These are phyloP conservation scores for Orbilia oligospora DNA, from an alignment of 2,329 filamentous ascomycete genomes.

Conservation along the genomic window DNA sequence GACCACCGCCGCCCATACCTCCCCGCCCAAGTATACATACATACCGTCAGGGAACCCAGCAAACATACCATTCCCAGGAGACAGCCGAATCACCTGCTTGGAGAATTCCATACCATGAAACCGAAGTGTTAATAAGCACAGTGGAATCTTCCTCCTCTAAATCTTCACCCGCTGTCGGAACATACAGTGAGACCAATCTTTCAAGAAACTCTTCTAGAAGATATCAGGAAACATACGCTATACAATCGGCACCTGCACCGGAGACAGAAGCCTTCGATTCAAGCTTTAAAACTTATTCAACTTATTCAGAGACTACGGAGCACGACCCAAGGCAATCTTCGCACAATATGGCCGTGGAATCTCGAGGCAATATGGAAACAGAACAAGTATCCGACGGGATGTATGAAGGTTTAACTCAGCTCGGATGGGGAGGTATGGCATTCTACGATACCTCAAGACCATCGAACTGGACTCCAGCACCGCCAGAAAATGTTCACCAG, in stretches of 20 bases:
- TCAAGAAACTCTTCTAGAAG: conserved; percentile 36
- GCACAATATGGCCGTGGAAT: conserved; percentile 39
- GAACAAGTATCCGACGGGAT: conserved; percentile 41
- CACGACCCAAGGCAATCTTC: conserved; percentile 26
- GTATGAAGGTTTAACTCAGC: conserved; percentile 28
- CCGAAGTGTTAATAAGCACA: conserved; percentile 56
- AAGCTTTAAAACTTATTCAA: conserved; percentile 10
- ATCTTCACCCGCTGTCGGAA: conserved; percentile 4
- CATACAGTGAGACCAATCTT: conserved; percentile 44
- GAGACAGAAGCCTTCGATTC: conserved; percentile 47
- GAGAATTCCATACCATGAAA: conserved; percentile 58
- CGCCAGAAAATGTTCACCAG: conserved; percentile 31
- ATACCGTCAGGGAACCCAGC: conserved; percentile 48
- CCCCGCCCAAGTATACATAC: conserved; percentile 46
- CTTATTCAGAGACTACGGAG: conserved; percentile 38
- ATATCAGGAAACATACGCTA: conserved; percentile 42
- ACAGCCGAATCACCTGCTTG: conserved; percentile 45
- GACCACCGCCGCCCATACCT: conserved; percentile 44
- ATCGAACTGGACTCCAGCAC: conserved; percentile 40
- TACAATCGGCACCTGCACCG: conserved; percentile 27
- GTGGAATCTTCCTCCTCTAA: conserved; percentile 25
- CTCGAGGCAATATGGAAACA: not conserved
- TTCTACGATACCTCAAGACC: conserved; percentile 56
- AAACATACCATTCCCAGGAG: conserved; percentile 46
- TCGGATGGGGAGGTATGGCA: conserved; percentile 41